Base-by-base conservation (phyloP, 176 grass and related monocot genomes). In the Hsuehochloa calcarea region DNA sequence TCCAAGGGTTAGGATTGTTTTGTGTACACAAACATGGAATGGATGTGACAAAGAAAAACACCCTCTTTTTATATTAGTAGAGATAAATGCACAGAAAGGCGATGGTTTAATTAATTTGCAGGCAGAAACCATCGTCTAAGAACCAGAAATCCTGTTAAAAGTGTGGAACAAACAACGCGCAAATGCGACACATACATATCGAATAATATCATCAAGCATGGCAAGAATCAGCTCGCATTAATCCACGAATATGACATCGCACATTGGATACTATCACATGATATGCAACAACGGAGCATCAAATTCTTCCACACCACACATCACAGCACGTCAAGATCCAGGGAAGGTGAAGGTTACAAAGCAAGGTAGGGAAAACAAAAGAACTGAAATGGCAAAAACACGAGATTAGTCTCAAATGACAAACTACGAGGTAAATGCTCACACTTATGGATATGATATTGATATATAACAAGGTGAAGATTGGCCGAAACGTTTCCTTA, bases 301-400 rank as follows among this genome's bases (percentile, higher is more conserved):
- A 84, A 87, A 69, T 84, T 80, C 68, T 75, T 80, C 80, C 74
- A 83, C 41, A 83, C 22, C 66, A 79, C 89, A 74, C 67, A 29
- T 39, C 63, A 85, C 81, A 43, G 38, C 56, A 54, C 8, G 76
- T 84, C 77, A 82, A 70, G 23, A 86, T 84, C 67, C 80, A 37
- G 37, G 37, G 25, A 84, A 70, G 51, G 44, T 41, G 54, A 84
- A 75, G 38, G 85, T 91, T 91, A 87, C 85, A 84, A 61, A 62
- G 61, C 70, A 38, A 63, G 43, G 14, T 4, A 4, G 10, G 14
- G 12, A 19, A 51, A 67, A 34, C 14, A 38, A 49, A 60, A 35
- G 17, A 44, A 60, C 85, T 35, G 31, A 80, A 87, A 73, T 54
- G 44, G 38, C 27, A 62, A 78, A 66, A 85, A 63, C 10, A 80